Evolutionary conservation across 345 rosid species (phyloP), one percentile per base, ranked within the genome.

Genomic region (Adansonia digitata): DNA sequence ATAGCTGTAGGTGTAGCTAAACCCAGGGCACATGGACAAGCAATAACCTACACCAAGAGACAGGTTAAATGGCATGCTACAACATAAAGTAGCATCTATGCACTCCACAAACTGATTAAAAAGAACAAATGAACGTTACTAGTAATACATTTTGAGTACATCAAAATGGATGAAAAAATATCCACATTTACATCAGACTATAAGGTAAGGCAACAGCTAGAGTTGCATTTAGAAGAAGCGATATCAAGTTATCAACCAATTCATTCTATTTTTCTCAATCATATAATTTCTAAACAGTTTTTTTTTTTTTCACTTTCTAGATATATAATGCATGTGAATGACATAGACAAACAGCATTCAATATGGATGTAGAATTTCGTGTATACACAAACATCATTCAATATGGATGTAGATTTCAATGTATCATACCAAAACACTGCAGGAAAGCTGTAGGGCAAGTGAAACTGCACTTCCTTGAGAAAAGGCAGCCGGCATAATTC

Each of bases 1-100:
- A 94, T 94, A 63, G 98, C 98, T 46, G 98, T 94, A 66, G 98
- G 98, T 46, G 98, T 92, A 77, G 98, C 97, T 81, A 94, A 85
- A 79, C 98, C 98, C 71, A 94, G 97, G 74, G 98, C 98, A 82
- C 98, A 91, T 60, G 98, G 98, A 88, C 98, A 94, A 79, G 98
- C 97, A 84, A 92, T 85, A 82, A 94, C 98, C 98, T 94, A 86
- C 48, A 75, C 69, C 77, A 79, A 37, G 46, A 74, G 26, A 80
- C 2, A 67, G 71, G 69, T 78, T 86, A 69, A 74, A 14, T 29
- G 61, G 40, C 11, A 31, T 51, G 31, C 24, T 12, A 52, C 6
- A 40, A 53, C 4, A 39, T 1, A 48, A 9, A 60, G 40, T 2
- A 18, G 34, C 18, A 26, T 49, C 12, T 9, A 51, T 34, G 31